Evolutionary conservation across 1,284 basidiomycete genomes (phyloP).

Genomic region (Inonotus hispidus): DNA sequence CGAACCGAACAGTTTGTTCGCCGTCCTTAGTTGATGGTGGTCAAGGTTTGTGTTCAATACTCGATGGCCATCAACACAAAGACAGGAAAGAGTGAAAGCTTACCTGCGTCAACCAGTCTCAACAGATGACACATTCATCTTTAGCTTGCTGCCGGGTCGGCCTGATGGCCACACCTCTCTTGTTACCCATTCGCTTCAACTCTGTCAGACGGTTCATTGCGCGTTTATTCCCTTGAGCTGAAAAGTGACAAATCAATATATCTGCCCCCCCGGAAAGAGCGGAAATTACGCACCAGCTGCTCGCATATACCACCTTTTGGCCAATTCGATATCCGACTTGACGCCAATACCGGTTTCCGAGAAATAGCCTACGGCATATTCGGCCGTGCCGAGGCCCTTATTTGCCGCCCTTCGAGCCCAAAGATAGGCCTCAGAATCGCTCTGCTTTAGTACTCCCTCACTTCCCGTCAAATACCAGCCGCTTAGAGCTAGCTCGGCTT

Average conservation of each 20-base stretch:
- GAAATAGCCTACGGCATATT: constrained; percentile 97
- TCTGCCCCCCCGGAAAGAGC: not conserved
- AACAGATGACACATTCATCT: constrained; percentile 80
- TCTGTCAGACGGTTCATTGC: constrained; percentile 95
- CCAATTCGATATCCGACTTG: constrained; percentile 92
- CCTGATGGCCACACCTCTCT: constrained; percentile 65
- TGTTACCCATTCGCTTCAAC: constrained; percentile 76
- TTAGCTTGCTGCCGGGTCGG: constrained; percentile 90
- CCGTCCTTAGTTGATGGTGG: no score
- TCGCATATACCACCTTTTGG: constrained; percentile 98
- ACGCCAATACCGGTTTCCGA: constrained; percentile 97
- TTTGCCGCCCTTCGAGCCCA: constrained; percentile 94
- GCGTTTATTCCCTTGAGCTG: constrained; percentile 91
- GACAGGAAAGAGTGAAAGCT: not conserved
- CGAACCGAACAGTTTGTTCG: no score
- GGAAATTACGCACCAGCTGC: constrained; percentile 71
- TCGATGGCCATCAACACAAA: no score
- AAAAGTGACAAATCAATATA: not conserved
- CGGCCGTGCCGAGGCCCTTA: constrained; percentile 89
- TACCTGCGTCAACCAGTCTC: no score
- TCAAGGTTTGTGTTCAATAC: no score
- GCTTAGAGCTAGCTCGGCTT: constrained; percentile 92
- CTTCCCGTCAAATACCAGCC: constrained; percentile 98
- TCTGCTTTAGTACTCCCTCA: constrained; percentile 95
- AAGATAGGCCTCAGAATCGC: constrained; percentile 94